Evolutionary conservation across 2,329 filamentous ascomycete species (phyloP), one percentile per base, ranked within the genome.

Genomic region (Ascochyta pisi): DNA sequence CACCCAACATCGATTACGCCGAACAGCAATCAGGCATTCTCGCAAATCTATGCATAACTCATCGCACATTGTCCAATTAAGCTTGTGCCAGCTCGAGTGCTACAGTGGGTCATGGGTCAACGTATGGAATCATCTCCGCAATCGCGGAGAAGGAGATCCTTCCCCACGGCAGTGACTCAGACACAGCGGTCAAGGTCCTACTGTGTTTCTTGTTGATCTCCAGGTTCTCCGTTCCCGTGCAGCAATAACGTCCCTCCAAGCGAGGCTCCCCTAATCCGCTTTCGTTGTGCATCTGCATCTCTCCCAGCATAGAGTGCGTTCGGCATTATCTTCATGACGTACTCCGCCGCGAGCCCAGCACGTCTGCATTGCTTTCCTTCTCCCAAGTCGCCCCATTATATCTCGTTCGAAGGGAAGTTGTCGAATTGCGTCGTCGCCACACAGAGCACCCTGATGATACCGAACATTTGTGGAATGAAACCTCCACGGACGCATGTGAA

Each of bases 381-480:
- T 13, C 64, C 63, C 49, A 70, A 41, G 54, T 70, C 64, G 19
- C 67, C 69, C 67, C 66, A 69, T 47, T 67, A 55, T 13, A 71
- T 50, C 16, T 68, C 68, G 12, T 54, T 50, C 15, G 40, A 37
- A 6, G 67, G 64, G 39, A 73, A 73, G 31, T 67, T 66, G 38
- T 71, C 63, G 26, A 75, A 51, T 23, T 67, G 54, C 12, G 60
- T 69, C 6, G 67, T 71, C 4, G 65, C 59, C 3, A 68, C 63
- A 48, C 67, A 73, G 4, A 73, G 56, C 8, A 66, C 60, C 42
- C 67, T 62, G 15, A 75, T 67, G 19, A 67, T 73, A 4, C 70
- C 69, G 49, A 69, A 73, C 69, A 73, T 72, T 37, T 73, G 71
- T 16, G 71, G 71, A 24, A 72, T 71, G 41, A 69, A 70, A 1